Evolutionary conservation across 768 basidiomycete species (phyloP), one percentile per base, ranked within the genome.

Genomic region (Mycena belliarum): DNA sequence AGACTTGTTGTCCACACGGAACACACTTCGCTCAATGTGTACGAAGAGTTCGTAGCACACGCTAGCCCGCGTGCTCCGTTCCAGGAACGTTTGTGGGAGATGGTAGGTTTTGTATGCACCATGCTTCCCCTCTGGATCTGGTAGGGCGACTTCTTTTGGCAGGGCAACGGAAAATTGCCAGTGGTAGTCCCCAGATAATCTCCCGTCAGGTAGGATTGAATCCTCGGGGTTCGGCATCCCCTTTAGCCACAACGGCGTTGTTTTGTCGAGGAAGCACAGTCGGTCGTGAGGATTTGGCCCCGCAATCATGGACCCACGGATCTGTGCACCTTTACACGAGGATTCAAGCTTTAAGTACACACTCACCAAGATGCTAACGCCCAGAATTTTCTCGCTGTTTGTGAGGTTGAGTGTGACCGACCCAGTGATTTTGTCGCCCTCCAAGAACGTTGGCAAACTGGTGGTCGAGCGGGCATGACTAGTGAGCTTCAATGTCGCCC

Each of bases 151-250:
- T 37, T 70, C 67, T 16, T 64, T 66, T 14, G 78, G 77, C 60
- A 78, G 72, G 4, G 70, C 58, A 53, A 79, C 72, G 5, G 73
- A 71, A 54, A 78, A 77, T 7, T 75, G 73, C 73, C 75, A 77
- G 1, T 63, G 64, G 50, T 76, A 76, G 25, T 66, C 63, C 21
- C 78, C 77, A 0, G 66, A 64, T 23, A 73, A 54, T 61, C 72
- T 75, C 10, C 72, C 72, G 23, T 72, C 67, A 2, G 40, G 15
- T 21, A 12, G 12, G 24, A 25, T 28, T 16, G 38, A n/a, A 16
- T 61, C 50, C 20, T 51, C 23, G 3, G 56, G 56, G 21, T 57
- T 51, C 7, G 56, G 15, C 55, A 59, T 55, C 29, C 58, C 55
- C 47, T 63, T 63, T 14, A 63, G 35, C 62, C 62, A 63, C 14